Evolutionary conservation across 306 rosid species (phyloP).

Genomic region (Castanea sativa): DNA sequence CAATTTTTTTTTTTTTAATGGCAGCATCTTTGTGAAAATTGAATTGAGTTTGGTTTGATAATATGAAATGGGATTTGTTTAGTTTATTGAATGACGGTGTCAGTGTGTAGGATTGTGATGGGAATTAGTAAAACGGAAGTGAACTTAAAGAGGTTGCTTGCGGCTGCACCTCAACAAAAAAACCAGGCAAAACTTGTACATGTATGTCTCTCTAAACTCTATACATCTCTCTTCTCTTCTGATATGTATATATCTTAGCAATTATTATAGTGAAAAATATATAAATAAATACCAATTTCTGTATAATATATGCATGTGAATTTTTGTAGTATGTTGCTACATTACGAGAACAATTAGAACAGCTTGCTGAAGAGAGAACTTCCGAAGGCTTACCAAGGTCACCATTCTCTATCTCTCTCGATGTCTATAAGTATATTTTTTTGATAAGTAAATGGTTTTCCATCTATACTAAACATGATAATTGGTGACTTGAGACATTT

Average conservation of each 20-base stretch:
- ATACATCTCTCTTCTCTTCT: constrained; percentile 1
- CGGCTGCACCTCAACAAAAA: constrained; percentile 82
- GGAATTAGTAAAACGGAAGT: constrained; percentile 80
- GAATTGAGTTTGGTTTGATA: background rate
- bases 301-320: background rate
- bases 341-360: constrained; percentile 82
- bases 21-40: too few relatives aligned
- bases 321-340: constrained; percentile 80
- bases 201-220: constrained; percentile 38
- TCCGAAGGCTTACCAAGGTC: constrained; percentile 80
- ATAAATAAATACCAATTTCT: constrained; percentile 1
- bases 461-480: background rate
- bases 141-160: constrained; percentile 81
- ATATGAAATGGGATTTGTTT: background rate
- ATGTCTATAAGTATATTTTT: too few relatives aligned
- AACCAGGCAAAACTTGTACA: constrained; percentile 84
- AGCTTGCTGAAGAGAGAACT: constrained; percentile 80
- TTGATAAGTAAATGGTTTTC: background rate
- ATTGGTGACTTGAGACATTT: background rate
- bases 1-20: too few relatives aligned
- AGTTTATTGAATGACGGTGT: background rate
- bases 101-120: constrained; percentile 44
- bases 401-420: background rate
- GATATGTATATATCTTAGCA: background rate
- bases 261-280: too few relatives aligned